Evolutionary conservation across 805 yeast genomes (phyloP).

Genomic region (Sporopachydermia quercuum): DNA sequence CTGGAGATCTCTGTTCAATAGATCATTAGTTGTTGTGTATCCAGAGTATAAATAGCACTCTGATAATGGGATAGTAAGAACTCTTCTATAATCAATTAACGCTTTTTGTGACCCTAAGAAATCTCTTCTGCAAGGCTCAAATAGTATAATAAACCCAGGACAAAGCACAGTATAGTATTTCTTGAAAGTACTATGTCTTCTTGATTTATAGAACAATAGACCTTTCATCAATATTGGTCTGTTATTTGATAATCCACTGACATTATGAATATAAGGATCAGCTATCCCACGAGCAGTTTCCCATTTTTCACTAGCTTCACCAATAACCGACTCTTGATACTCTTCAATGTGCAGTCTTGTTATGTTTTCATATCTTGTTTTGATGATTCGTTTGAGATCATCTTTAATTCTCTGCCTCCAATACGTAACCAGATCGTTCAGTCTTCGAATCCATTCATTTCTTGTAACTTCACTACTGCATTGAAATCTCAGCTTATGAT

Average conservation of each 20-base stretch:
- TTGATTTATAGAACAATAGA: conserved; percentile 48
- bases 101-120: conserved; percentile 29
- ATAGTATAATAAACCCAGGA: conserved; percentile 56
- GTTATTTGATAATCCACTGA: conserved; percentile 43
- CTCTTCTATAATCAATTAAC: conserved; percentile 34
- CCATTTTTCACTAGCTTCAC: conserved; percentile 34
- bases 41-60: conserved; percentile 73
- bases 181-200: conserved; percentile 51
- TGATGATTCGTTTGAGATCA: conserved; percentile 24
- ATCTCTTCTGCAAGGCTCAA: conserved; percentile 33
- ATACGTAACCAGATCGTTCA: conserved; percentile 31
- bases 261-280: conserved; percentile 36
- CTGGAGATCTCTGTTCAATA: conserved; percentile 30
- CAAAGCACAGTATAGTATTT: conserved; percentile 48
- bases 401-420: conserved; percentile 40
- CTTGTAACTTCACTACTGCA: conserved; percentile 36
- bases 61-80: conserved; percentile 43
- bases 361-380: conserved; percentile 30
- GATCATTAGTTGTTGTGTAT: conserved; percentile 37
- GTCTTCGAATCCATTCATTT: conserved; percentile 50
- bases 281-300: conserved; percentile 37
- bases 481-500: conserved; percentile 32
- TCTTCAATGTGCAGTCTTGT: conserved; percentile 35
- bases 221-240: conserved; percentile 54
- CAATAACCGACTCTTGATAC: conserved; percentile 37